Evolutionary conservation across 1,284 basidiomycete genomes (phyloP).

Genomic region (Omphalotus olearius): DNA sequence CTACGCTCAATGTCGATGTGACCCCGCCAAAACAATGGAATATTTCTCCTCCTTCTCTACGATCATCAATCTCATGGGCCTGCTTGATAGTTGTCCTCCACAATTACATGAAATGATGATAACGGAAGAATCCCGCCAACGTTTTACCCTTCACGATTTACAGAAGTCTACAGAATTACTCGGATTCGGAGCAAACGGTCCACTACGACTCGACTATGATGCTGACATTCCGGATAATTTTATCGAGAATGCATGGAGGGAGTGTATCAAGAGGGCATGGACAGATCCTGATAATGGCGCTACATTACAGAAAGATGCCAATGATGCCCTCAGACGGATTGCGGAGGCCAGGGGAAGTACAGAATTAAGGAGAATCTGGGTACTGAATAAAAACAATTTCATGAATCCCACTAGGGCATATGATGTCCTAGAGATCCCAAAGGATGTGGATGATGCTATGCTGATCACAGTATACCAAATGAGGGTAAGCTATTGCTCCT

Average conservation of each 20-base stretch:
- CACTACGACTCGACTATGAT: constrained; percentile 59
- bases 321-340: constrained; percentile 61
- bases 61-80: constrained; percentile 45
- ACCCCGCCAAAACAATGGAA: constrained; percentile 53
- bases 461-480: constrained; percentile 70
- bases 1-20: constrained; percentile 72
- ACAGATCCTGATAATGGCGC: constrained; percentile 41
- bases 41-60: constrained; percentile 58
- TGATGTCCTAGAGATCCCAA: constrained; percentile 64
- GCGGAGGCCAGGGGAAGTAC: constrained; percentile 55
- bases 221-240: constrained; percentile 67
- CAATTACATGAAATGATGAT: constrained; percentile 52
- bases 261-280: constrained; percentile 60
- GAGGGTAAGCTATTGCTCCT: constrained; percentile 41
- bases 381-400: constrained; percentile 44
- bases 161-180: constrained; percentile 41
- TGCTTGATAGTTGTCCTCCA: constrained; percentile 36
- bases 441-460: constrained; percentile 72
- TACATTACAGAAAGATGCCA: constrained; percentile 43
- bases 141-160: constrained; percentile 58
- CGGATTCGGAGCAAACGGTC: constrained; percentile 61
- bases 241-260: constrained; percentile 63
- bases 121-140: constrained; percentile 56
- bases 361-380: constrained; percentile 45
- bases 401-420: constrained; percentile 77